phyloP scores from a whole-genome alignment of 2,329 filamentous ascomycete genomes.

The Hymenoscyphus scutula region DNA sequence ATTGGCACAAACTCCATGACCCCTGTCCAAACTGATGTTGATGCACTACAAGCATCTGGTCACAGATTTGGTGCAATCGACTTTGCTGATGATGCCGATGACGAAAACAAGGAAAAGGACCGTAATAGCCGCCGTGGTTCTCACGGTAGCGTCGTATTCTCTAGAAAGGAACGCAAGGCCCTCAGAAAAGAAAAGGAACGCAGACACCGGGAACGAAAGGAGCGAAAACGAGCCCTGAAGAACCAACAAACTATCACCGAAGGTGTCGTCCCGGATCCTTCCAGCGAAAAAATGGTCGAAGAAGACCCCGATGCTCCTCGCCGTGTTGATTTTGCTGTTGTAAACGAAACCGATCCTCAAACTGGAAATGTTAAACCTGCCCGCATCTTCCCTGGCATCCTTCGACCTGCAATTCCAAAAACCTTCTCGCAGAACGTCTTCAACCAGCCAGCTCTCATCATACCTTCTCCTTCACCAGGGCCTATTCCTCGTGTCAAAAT shows the following conservation, averaged over 20 bases:
- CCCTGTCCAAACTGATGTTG: constrained; percentile 28
- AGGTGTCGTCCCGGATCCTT: constrained; percentile 12
- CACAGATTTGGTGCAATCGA: constrained; percentile 39
- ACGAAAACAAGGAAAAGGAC: constrained; percentile 39
- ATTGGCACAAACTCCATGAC: constrained; percentile 34
- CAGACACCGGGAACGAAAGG: constrained; percentile 35
- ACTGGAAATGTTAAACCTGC: constrained; percentile 40
- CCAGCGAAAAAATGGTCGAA: constrained; percentile 26
- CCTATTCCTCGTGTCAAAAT: constrained; percentile 57
- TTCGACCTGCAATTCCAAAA: constrained; percentile 60
- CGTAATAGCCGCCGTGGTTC: constrained; percentile 32
- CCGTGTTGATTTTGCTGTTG: constrained; percentile 58
- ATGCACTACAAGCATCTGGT: constrained; percentile 22
- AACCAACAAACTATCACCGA: constrained; percentile 27
- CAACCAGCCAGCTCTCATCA: constrained; percentile 42
- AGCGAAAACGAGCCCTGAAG: constrained; percentile 26
- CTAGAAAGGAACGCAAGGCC: constrained; percentile 36
- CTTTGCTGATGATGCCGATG: constrained; percentile 54
- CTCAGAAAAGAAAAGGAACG: constrained; percentile 34
- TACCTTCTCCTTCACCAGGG: constrained; percentile 35
- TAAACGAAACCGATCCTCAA: constrained; percentile 34
- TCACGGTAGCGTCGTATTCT: constrained; percentile 22
- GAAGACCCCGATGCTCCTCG: constrained; percentile 43
- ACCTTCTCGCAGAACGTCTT: constrained; percentile 73
- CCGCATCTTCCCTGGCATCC: constrained; percentile 57